Evolutionary conservation across 805 yeast species (phyloP), one percentile per base, ranked within the genome.

Genomic region (Lipomyces kockii): DNA sequence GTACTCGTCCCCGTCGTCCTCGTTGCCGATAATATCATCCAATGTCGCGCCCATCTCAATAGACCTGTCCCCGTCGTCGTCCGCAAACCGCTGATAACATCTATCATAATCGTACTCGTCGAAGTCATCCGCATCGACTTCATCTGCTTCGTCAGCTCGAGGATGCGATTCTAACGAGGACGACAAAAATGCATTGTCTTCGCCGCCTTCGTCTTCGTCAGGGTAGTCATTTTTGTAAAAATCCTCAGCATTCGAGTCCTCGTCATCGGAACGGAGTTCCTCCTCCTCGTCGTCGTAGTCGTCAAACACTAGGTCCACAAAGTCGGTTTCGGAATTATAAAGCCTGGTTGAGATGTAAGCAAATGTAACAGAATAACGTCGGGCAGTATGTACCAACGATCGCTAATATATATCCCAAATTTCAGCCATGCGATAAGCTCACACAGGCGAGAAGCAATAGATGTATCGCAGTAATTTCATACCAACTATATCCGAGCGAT

Each of bases 201-300:
- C 81, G 3, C 75, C 82, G 20, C 77, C 80, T 29, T 77, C 78
- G 70, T 92, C 97, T 75, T 93, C 97, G 58, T 92, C 97, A 0
- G 98, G 98, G 75, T 94, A 94, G 75, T 94, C 98, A 78, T 95
- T 94, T 73, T 87, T 86, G 76, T 94, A 94, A 75, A 88, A 93
- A 64, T 90, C 92, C 79, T 94, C 99, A 25, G 97, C 97, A 62
- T 80, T 80, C 20, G 82, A 79, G 68, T 80, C 83, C 49, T 79
- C 82, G 54, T 80, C 82, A 60, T 75, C 82, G 25, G 75, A 71
- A 27, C 60, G 61, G 14, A 32, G 32, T 8, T 60, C 58, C 25
- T 37, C 58, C 25, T 37, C 69, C 12, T 72, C 74, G 35, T 65
- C 71, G 37, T 64, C 62, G 32, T 71, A 68, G 32, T 71, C 70